Evolutionary conservation across 2,329 filamentous ascomycete genomes (phyloP), one percentile per base, ranked within the genome.

Genomic region (Arthrocladium fulminans): DNA sequence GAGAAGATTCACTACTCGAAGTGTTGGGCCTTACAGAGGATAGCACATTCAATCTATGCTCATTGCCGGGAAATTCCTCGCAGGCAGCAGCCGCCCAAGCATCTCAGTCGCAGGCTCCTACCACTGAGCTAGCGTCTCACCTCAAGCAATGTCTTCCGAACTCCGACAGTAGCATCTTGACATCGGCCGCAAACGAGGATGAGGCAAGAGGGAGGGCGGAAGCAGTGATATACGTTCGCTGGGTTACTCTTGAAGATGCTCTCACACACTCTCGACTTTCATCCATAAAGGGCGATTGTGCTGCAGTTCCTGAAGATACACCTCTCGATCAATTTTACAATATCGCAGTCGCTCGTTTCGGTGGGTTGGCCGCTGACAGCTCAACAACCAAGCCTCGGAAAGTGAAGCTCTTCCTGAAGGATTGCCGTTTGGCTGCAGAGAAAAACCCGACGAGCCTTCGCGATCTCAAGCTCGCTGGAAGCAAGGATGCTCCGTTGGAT

Each of bases 351-450:
- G 42, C 29, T 12, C 15, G 30, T 20, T 45, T 34, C 42, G 22
- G 12, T 6, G 12, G 24, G n/a, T 9, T 19, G 6, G 8, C 17
- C 3, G 23, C 12, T 15, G 15, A 5, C 5, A 15, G 4, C 27
- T 7, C 8, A 15, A 44, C 6, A 24, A 15, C 48, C 15, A 27
- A 51, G 49, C 12, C 49, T 24, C 5, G 46, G 25, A 39, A 53
- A 47, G 2, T 51, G 29, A 20, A 51, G 20, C 40, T 55, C 41
- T 39, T 51, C 49, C 44, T 53, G 45, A 29, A 55, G 49, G 15
- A 45, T 15, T 37, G 42, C 35, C 13, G 29, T 22, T 8, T 43
- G 25, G 12, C 45, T 43, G 32, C 49, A 41, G 17, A 47, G 24
- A 45, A 45, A 10, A 45, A 45, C 17, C 15, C 42, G 2, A 35